Base-by-base conservation (phyloP, 2,329 filamentous ascomycete species). In the Aspergillus eucalypticola region DNA sequence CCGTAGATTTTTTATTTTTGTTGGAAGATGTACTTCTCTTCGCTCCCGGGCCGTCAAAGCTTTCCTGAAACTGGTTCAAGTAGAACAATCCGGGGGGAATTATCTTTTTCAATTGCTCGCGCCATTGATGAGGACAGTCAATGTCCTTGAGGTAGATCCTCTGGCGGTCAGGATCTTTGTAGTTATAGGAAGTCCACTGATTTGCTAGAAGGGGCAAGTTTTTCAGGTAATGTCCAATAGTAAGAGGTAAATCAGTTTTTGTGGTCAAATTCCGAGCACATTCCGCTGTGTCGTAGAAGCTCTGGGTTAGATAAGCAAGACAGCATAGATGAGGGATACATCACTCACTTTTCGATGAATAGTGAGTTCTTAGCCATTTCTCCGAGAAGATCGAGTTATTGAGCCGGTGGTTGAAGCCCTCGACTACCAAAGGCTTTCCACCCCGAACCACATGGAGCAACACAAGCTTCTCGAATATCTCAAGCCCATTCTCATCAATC, bases 141-240 rank as follows among this genome's bases (percentile, higher is more conserved):
- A 99, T 97, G 72, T 99, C 95, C 71, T 99, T 99, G 23, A 98
- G 79, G 73, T 99, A 99, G 1, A 98, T 86, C 11, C 95, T 87
- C 73, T 99, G 95, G 21, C 90, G 84, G 39, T 86, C 85, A 62
- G 91, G 87, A 64, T 96, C 90, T 61, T 88, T 88, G 73, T 90
- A 96, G 64, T 91, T 94, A 50, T 82, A 83, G 0, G 86, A 80
- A 8, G 83, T 89, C 81, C 91, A 96, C 72, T 96, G 92, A 54
- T 94, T 89, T 0, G 93, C 88, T 32, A 98, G 85, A 66, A 90
- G 86, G 42, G 86, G 84, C 89, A 98, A 90, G 54, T 92, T 93
- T 64, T 90, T 89, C 35, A 99, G 79, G 76, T 99, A 99, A 74
- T 98, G 94, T 1, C 88, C 89, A 63, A 91, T 91, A 0, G 92